Conservation (phyloP, 495 filamentous ascomycete species). For the Penicillium diatomitis region DNA sequence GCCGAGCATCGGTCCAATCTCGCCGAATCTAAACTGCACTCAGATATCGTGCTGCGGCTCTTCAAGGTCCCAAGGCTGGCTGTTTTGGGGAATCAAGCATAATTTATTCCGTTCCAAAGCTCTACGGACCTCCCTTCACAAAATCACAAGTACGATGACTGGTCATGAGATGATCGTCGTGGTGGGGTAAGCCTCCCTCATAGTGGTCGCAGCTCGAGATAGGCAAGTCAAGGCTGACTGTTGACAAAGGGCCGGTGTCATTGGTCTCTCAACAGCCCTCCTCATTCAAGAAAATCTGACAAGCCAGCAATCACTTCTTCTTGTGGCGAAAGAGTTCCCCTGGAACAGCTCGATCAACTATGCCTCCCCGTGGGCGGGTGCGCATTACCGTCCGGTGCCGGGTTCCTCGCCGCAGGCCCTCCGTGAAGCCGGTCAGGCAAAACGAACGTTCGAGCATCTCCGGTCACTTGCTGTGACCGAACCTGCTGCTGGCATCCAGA, state of each 20-base stretch:
- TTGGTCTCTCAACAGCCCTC: slow-evolving; percentile 46
- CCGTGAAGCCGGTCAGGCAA: slow-evolving; percentile 41
- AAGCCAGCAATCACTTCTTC: slow-evolving; percentile 34
- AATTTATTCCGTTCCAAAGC: too few relatives aligned
- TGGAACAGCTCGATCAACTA: slow-evolving; percentile 46
- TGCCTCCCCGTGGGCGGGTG: slow-evolving; percentile 58
- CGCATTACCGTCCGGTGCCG: slow-evolving; percentile 49
- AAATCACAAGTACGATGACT: too few relatives aligned
- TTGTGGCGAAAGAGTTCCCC: slow-evolving; percentile 51
- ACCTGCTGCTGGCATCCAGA: slow-evolving; percentile 44
- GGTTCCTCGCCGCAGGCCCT: slow-evolving; percentile 29
- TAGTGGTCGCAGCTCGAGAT: too few relatives aligned
- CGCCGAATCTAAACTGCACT: too few relatives aligned
- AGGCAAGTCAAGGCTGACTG: slow-evolving; percentile 7
- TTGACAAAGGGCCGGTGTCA: slow-evolving; percentile 44
- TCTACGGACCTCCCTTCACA: too few relatives aligned
- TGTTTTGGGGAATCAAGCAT: too few relatives aligned
- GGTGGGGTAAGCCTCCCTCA: too few relatives aligned
- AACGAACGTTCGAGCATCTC: slow-evolving; percentile 44
- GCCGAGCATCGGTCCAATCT: too few relatives aligned
- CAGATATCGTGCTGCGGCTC: too few relatives aligned
- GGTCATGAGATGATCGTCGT: too few relatives aligned
- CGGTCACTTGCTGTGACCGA: slow-evolving; percentile 25
- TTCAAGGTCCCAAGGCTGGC: too few relatives aligned
- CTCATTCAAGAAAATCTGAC: slow-evolving; percentile 34